Evolutionary conservation across 352 stramenopile species (phyloP).

Genomic region (Globisporangium heterothallicum): DNA sequence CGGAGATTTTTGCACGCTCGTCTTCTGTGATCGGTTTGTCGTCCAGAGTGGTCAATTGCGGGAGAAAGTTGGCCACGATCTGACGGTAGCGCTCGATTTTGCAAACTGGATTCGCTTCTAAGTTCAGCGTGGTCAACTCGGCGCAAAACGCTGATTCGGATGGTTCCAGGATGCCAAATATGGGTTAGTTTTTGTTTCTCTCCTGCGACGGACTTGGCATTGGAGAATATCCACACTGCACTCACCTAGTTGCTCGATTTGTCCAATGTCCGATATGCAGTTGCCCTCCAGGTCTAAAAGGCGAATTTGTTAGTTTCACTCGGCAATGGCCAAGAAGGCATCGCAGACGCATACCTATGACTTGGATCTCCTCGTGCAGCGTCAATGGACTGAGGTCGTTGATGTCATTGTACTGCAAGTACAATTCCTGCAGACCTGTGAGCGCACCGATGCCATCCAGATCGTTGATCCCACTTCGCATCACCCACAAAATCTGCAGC

Average conservation of each 20-base stretch:
- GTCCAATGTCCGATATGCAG: conserved; percentile 54
- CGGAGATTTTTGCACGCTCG: conserved; percentile 38
- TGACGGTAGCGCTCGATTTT: conserved; percentile 48
- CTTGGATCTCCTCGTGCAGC: conserved; percentile 82
- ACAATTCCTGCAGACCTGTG: conserved; percentile 68
- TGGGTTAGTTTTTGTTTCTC: not conserved
- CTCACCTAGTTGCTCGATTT: conserved; percentile 75
- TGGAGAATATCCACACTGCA: not conserved
- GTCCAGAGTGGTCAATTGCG: conserved; percentile 61
- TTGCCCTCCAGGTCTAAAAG: conserved; percentile 68
- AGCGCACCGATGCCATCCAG: conserved; percentile 85
- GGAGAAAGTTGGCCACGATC: conserved; percentile 69
- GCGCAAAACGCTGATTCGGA: conserved; percentile 46
- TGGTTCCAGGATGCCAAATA: too few relatives aligned
- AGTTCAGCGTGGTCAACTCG: conserved; percentile 51
- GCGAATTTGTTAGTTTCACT: too few relatives aligned
- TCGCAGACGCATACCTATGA: too few relatives aligned
- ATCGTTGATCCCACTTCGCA: conserved; percentile 62
- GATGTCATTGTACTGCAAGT: conserved; percentile 74
- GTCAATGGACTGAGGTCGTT: conserved; percentile 74
- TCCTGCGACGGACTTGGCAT: not conserved
- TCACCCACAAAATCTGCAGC: conserved; percentile 60
- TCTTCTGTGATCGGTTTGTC: conserved; percentile 27
- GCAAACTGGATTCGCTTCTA: conserved; percentile 66
- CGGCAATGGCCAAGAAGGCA: too few relatives aligned